These are phyloP conservation scores for Prunella vulgaris DNA, from an alignment of 257 asterid species.

Conservation along the genomic window DNA sequence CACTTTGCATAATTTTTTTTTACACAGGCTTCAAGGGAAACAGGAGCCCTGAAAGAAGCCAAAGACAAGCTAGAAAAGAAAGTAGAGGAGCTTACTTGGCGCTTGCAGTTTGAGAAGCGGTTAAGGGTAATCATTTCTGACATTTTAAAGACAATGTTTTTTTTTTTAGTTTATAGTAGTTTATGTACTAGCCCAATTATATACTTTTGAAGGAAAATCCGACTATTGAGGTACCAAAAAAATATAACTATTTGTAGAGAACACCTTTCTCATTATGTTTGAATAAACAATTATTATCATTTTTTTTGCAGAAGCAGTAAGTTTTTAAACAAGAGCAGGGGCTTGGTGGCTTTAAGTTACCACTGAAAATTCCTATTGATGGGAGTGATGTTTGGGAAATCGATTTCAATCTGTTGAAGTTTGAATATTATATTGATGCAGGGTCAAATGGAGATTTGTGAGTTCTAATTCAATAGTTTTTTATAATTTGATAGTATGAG, in stretches of 20 bases:
- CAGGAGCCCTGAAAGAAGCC: constrained; percentile 95
- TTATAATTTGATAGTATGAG: background rate
- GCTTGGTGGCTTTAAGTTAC: constrained; percentile 24
- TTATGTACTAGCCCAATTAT: no score
- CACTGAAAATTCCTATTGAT: constrained; percentile 41
- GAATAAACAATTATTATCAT: no score
- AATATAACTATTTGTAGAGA: background rate
- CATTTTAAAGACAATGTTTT: background rate
- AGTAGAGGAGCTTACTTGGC: constrained; percentile 99
- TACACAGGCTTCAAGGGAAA: constrained; percentile 88
- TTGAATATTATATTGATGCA: constrained; percentile 54
- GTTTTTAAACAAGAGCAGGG: constrained; percentile 30
- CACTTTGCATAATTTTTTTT: constrained; percentile 13
- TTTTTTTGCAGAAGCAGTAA: constrained; percentile 37
- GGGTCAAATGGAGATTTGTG: constrained; percentile 77
- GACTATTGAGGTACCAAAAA: constrained; percentile 57
- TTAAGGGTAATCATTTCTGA: constrained; percentile 52
- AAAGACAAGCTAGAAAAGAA: constrained; percentile 97
- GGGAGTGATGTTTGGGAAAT: constrained; percentile 84
- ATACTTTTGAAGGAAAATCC: constrained; percentile 60
- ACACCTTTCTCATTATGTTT: no score
- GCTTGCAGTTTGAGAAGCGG: no score
- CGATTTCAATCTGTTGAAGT: constrained; percentile 48
- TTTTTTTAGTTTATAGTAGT: no score
- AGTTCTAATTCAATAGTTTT: constrained; percentile 24